Conservation (phyloP, 2,329 filamentous ascomycete genomes). For the Trichophyton simii region DNA sequence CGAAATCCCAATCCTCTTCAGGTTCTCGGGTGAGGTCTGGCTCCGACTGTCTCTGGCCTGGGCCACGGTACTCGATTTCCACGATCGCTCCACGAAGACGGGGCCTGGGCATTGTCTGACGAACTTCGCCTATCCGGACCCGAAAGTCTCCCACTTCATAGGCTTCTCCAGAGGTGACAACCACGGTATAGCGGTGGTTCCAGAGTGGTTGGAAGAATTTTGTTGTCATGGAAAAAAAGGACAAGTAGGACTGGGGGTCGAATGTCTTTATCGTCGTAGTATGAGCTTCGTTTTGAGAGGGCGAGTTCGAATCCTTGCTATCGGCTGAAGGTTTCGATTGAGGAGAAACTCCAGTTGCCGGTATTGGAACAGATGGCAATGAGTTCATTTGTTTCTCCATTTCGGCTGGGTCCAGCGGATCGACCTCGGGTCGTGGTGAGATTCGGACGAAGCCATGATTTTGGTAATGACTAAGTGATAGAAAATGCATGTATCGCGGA, state of each 20-base stretch:
- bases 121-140: constrained; percentile 32
- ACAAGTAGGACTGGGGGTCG: constrained; percentile 22
- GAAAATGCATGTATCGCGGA: constrained; percentile 32
- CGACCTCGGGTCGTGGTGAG: constrained; percentile 18
- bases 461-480: constrained; percentile 30
- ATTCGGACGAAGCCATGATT: constrained; percentile 32
- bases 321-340: neutral
- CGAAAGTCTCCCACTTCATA: constrained; percentile 34
- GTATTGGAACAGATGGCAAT: neutral
- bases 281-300: neutral
- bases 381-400: neutral
- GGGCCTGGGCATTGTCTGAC: constrained; percentile 27
- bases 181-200: constrained; percentile 29
- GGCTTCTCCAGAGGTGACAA: constrained; percentile 24
- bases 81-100: constrained; percentile 32
- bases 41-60: constrained; percentile 8
- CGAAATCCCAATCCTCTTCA: neutral
- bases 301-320: neutral
- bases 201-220: constrained; percentile 33
- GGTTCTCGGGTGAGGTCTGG: neutral
- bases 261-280: constrained; percentile 26
- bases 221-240: constrained; percentile 30
- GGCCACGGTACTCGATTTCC: constrained; percentile 34
- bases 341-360: neutral
- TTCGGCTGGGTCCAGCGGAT: constrained; percentile 10